Evolutionary conservation across 352 stramenopile species (phyloP).

Genomic region (Globisporangium acanthophoron): DNA sequence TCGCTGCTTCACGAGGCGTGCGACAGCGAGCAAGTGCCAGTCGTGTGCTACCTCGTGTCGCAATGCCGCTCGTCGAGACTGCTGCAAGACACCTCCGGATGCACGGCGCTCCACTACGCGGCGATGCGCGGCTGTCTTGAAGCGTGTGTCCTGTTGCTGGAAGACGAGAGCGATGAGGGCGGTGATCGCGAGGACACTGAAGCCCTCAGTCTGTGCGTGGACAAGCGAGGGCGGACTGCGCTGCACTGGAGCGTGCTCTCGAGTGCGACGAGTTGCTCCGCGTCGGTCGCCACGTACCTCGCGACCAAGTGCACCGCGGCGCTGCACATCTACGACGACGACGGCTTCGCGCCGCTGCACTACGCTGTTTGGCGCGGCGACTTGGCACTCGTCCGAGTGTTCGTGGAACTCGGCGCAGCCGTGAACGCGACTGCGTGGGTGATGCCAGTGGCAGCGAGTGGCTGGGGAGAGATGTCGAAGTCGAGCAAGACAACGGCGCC

Average conservation of each 20-base stretch:
- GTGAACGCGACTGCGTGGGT: conserved; percentile 12
- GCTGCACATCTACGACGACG: conserved; percentile 33
- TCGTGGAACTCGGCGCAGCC: conserved; percentile 40
- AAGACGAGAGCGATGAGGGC: conserved; percentile 4
- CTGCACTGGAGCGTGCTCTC: conserved; percentile 42
- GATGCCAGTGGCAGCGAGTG: not conserved
- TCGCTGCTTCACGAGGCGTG: conserved; percentile 64
- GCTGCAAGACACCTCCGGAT: conserved; percentile 27
- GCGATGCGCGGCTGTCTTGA: conserved; percentile 34
- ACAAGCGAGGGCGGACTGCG: conserved; percentile 38
- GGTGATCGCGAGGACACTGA: conserved; percentile 13
- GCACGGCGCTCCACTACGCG: conserved; percentile 47
- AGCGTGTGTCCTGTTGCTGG: conserved; percentile 36
- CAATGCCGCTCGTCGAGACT: conserved; percentile 6
- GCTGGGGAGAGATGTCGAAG: not conserved
- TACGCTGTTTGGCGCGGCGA: conserved; percentile 35
- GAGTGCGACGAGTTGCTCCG: not conserved
- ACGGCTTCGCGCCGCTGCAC: conserved; percentile 39
- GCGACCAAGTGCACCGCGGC: conserved; percentile 17
- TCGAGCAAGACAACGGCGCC: conserved; percentile 16
- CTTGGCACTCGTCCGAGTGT: conserved; percentile 24
- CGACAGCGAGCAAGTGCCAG: conserved; percentile 15
- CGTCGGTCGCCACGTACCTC: conserved; percentile 24
- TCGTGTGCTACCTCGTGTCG: conserved; percentile 29
- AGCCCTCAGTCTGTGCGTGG: conserved; percentile 22